These are phyloP conservation scores for Papiliotrema flavescens DNA, from an alignment of 1,284 basidiomycete genomes.

Conservation along the genomic window DNA sequence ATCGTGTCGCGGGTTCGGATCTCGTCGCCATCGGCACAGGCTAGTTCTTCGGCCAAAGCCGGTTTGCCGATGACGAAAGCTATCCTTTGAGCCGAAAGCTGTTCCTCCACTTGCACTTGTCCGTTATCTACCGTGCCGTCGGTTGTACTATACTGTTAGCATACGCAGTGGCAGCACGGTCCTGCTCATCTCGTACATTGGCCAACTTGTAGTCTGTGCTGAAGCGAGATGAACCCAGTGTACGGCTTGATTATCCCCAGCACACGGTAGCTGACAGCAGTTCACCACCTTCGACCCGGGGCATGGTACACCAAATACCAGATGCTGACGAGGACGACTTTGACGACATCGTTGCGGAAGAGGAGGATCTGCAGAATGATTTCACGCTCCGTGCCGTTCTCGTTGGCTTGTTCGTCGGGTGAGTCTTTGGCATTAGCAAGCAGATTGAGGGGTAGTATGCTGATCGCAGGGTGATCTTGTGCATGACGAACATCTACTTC, in stretches of 20 bases:
- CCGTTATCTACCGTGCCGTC: too few species aligned
- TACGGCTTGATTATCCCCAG: not conserved
- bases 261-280: slow-evolving; percentile 8
- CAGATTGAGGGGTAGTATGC: not conserved
- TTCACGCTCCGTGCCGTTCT: slow-evolving; percentile 45
- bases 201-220: too few species aligned
- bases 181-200: too few species aligned
- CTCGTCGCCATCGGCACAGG: too few species aligned
- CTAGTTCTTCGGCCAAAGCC: too few species aligned
- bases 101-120: not conserved
- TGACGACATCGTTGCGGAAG: slow-evolving; percentile 14
- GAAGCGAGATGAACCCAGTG: slow-evolving; percentile 16
- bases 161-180: too few species aligned
- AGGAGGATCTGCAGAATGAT: slow-evolving; percentile 33
- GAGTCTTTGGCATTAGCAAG: not conserved
- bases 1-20: too few species aligned
- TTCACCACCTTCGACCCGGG: slow-evolving; percentile 18
- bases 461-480: slow-evolving; percentile 29
- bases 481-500: slow-evolving; percentile 51
- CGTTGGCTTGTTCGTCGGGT: slow-evolving; percentile 46
- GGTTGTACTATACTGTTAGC: too few species aligned
- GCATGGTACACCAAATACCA: slow-evolving; percentile 14
- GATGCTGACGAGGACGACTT: slow-evolving; percentile 18
- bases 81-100: not conserved
- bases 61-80: not conserved